Evolutionary conservation across 306 rosid genomes (phyloP).

Genomic region (Canavalia gladiata): DNA sequence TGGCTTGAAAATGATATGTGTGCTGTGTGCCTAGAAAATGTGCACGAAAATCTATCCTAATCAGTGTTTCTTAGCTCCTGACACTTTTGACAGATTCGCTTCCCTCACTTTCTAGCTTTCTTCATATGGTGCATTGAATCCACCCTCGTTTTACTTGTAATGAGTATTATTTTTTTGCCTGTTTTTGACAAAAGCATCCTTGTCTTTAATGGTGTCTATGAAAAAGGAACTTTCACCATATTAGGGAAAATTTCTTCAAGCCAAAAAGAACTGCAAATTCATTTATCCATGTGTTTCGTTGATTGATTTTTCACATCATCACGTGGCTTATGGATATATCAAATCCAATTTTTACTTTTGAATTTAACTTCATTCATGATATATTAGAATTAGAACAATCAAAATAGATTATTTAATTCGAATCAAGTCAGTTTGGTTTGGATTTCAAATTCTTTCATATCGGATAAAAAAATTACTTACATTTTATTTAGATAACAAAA

Average conservation of each 20-base stretch:
- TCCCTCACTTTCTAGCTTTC: constrained; percentile 26
- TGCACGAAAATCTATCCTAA: not conserved
- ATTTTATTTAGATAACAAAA: too few relatives aligned
- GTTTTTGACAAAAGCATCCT: not conserved
- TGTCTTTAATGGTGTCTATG: not conserved
- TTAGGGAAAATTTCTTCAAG: not conserved
- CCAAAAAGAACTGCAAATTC: not conserved
- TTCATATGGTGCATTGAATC: constrained; percentile 43
- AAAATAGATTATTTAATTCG: too few relatives aligned
- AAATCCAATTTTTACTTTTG: not conserved
- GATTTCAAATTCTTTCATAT: too few relatives aligned
- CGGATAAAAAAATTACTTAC: too few relatives aligned
- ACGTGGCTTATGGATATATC: not conserved
- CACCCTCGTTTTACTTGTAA: not conserved
- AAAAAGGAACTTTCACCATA: constrained; percentile 3
- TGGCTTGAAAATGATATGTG: constrained; percentile 18
- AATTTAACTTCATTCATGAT: not conserved
- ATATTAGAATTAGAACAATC: not conserved
- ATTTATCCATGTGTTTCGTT: not conserved
- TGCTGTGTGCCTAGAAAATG: not conserved
- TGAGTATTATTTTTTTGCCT: not conserved
- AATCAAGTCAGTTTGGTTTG: too few relatives aligned
- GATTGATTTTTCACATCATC: not conserved
- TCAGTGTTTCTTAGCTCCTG: not conserved
- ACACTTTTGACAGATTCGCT: constrained; percentile 29